These are phyloP conservation scores for Phoma sp. DNA, from an alignment of 2,329 filamentous ascomycete species.

Conservation along the genomic window DNA sequence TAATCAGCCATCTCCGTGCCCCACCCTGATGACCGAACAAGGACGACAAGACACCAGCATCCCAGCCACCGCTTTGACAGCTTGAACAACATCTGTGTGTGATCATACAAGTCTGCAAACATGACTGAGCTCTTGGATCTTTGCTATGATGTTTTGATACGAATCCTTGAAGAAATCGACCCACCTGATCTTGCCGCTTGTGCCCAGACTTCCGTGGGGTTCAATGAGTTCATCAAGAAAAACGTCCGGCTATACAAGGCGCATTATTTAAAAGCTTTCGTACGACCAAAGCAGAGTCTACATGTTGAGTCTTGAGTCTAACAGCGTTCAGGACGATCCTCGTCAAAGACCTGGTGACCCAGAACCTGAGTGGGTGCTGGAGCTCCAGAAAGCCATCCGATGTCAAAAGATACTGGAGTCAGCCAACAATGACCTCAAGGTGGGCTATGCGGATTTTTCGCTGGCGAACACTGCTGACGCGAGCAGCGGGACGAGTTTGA, in stretches of 20 bases:
- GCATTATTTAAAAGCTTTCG: conserved; percentile 66
- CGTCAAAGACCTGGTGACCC: conserved; percentile 32
- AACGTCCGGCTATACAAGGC: conserved; percentile 68
- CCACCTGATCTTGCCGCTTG: conserved; percentile 42
- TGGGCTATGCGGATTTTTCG: background rate
- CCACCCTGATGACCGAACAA: conserved; percentile 7
- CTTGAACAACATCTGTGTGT: background rate
- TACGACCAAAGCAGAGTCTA: conserved; percentile 44
- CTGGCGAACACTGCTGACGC: conserved; percentile 12
- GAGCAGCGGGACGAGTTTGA: conserved; percentile 43
- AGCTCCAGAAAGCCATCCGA: conserved; percentile 40
- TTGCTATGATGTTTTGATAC: conserved; percentile 47
- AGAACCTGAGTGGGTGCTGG: conserved; percentile 42
- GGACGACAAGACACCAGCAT: conserved; percentile 2
- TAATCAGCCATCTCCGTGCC: conserved; percentile 14
- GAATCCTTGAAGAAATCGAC: conserved; percentile 43
- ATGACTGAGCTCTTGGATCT: conserved; percentile 45
- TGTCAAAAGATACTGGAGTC: conserved; percentile 56
- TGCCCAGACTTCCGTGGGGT: conserved; percentile 38
- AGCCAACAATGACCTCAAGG: conserved; percentile 51
- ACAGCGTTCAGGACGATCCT: conserved; percentile 50
- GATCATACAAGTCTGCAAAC: background rate
- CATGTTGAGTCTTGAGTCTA: conserved; percentile 1
- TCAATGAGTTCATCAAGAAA: conserved; percentile 63
- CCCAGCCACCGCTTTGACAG: background rate